Conservation (phyloP, 306 rosid species). For the Dryas drummondii region DNA sequence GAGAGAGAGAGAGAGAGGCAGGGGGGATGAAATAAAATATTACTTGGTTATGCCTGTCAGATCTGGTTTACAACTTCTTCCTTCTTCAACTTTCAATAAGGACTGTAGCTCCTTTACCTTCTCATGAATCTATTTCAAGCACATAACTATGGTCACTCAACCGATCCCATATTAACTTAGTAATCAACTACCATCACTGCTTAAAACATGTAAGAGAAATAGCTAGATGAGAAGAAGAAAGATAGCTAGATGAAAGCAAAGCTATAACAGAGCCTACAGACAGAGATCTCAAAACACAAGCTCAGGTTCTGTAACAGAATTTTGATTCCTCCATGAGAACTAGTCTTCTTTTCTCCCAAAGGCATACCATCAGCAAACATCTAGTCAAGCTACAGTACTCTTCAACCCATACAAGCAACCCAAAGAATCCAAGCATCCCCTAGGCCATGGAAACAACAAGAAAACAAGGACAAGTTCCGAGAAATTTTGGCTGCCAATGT, state of each 20-base stretch:
- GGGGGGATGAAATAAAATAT: constrained; percentile 12
- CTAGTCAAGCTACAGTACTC: neutral
- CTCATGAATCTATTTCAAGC: constrained; percentile 58
- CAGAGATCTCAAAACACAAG: neutral
- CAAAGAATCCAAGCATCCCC: neutral
- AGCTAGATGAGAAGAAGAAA: neutral
- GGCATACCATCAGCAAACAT: neutral
- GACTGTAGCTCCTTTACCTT: constrained; percentile 62
- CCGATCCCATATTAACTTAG: constrained; percentile 4
- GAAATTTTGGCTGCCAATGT: neutral
- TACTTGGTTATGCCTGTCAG: constrained; percentile 58
- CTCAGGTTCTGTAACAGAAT: neutral
- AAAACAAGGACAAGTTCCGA: neutral
- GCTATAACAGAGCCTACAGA: neutral
- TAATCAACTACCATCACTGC: neutral
- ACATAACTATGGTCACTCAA: constrained; percentile 28
- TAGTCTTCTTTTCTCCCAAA: neutral
- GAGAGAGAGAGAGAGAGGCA: neutral
- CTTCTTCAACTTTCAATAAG: constrained; percentile 44
- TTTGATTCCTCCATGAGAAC: neutral
- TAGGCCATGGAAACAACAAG: neutral
- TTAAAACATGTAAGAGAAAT: constrained; percentile 10
- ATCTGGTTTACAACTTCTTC: constrained; percentile 47
- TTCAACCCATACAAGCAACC: neutral
- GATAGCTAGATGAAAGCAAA: neutral